These are phyloP conservation scores for Mycena haematopus DNA, from an alignment of 768 basidiomycete species.

Conservation along the genomic window DNA sequence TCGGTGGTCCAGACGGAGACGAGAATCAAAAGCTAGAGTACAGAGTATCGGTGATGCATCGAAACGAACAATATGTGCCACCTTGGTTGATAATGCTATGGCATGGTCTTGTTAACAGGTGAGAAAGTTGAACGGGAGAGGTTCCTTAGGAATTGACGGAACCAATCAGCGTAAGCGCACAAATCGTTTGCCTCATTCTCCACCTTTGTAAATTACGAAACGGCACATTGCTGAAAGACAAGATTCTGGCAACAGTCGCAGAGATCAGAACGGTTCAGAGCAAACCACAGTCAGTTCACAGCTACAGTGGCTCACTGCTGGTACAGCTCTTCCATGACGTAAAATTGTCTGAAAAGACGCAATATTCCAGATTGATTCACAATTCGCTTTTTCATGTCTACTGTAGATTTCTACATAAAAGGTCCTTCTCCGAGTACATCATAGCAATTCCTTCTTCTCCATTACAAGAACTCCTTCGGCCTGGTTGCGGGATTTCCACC, in stretches of 20 bases:
- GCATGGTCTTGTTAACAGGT: slow-evolving; percentile 91
- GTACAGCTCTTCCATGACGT: slow-evolving; percentile 20
- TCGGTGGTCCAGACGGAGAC: slow-evolving; percentile 80
- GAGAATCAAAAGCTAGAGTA: slow-evolving; percentile 91
- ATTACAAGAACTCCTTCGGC: slow-evolving; percentile 80
- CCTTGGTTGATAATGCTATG: slow-evolving; percentile 88
- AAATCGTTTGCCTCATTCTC: neutral
- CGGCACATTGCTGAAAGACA: slow-evolving; percentile 68
- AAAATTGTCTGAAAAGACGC: slow-evolving; percentile 11
- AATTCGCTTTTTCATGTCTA: neutral
- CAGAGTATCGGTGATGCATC: neutral
- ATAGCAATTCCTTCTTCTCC: slow-evolving; percentile 2
- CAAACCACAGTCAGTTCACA: too few species aligned
- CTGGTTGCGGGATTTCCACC: slow-evolving; percentile 79
- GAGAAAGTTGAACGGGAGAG: slow-evolving; percentile 89
- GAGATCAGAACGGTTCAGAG: neutral
- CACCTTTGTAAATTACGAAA: slow-evolving; percentile 87
- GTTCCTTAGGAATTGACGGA: slow-evolving; percentile 54
- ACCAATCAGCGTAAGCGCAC: neutral
- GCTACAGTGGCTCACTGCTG: slow-evolving; percentile 5
- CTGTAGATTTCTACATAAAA: slow-evolving; percentile 9
- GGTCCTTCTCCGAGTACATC: slow-evolving; percentile 8
- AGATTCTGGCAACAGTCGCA: neutral
- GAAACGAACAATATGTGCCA: neutral
- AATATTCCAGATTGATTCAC: slow-evolving; percentile 13